Base-by-base conservation (phyloP, 1,139 yeast genomes). In the Geotrichum histeridarum region DNA sequence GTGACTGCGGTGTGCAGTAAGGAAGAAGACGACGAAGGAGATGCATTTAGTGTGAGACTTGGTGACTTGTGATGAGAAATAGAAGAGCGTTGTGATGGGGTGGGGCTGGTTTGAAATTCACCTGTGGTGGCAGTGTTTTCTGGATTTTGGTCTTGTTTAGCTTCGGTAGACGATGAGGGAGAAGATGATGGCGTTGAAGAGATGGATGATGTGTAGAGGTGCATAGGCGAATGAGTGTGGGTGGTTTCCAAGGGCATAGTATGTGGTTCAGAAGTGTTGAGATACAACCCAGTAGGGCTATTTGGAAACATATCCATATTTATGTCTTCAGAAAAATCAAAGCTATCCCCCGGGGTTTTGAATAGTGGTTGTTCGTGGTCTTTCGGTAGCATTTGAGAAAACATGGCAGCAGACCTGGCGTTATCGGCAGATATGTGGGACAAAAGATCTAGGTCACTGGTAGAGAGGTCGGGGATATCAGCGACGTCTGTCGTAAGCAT, bases 221-320 rank as follows among this genome's bases (percentile, higher is more conserved):
- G 48, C 39, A 14, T 4, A 11, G 39, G 38, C 2, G 49, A 12
- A 9, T 38, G 30, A 30, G 22, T 8, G 30, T 8, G 12, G 27
- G 27, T 22, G 1, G 27, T 44, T 2, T 37, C 42, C 9, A 30
- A 8, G 27, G 42, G 11, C 36, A 38, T 37, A 17, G 35, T 14
- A n/a, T 14, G 50, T 15, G 47, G 12, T 5, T 43, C 47, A 7
- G 17, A 5, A 4, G 33, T 33, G 36, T 42, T 42, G 7, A 42
- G 12, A 17, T 3, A 43, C 5, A 43, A 37, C 22, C 27, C 36
- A 14, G 43, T 27, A 32, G 37, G 37, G 48, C 48, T 33, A 15
- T 45, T 57, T 57, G 55, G 57, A 42, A 63, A 59, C 57, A 63
- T 57, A 37, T 63, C 66, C 61, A 63, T 57, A 53, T 60, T 60